These are phyloP conservation scores for Closterium sp. DNA, from an alignment of 139 green algal species.

Conservation along the genomic window DNA sequence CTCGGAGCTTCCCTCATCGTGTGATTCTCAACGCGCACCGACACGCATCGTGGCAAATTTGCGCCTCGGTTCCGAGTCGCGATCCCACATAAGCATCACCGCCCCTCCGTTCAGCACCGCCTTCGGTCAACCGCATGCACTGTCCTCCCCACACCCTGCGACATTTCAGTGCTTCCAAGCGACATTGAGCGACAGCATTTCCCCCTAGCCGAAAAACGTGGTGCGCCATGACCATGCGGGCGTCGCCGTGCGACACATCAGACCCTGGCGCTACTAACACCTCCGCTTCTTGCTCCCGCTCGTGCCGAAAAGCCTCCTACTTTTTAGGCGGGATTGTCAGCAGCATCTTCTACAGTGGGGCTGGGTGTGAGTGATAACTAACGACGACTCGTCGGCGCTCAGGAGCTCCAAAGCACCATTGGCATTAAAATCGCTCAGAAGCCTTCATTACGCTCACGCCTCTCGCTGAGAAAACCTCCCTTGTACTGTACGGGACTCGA, in stretches of 20 bases:
- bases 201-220: neutral
- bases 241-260: neutral
- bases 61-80: neutral
- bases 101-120: neutral
- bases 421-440: too few relatives aligned
- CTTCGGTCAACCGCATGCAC: neutral
- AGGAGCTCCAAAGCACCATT: too few relatives aligned
- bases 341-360: too few relatives aligned
- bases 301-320: neutral
- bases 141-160: neutral
- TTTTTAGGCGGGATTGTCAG: neutral
- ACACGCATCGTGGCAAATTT: neutral
- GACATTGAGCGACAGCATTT: neutral
- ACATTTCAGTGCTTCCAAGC: neutral
- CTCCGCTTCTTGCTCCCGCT: neutral
- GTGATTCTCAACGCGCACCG: neutral
- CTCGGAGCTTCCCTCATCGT: neutral
- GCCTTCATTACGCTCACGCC: neutral
- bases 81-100: neutral
- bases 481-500: neutral
- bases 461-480: too few relatives aligned
- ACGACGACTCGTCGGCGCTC: too few relatives aligned
- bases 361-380: too few relatives aligned
- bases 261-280: neutral
- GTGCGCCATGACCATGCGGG: neutral